These are phyloP conservation scores for Microcyclospora tardicrescens DNA, from an alignment of 2,329 filamentous ascomycete genomes.

Conservation along the genomic window DNA sequence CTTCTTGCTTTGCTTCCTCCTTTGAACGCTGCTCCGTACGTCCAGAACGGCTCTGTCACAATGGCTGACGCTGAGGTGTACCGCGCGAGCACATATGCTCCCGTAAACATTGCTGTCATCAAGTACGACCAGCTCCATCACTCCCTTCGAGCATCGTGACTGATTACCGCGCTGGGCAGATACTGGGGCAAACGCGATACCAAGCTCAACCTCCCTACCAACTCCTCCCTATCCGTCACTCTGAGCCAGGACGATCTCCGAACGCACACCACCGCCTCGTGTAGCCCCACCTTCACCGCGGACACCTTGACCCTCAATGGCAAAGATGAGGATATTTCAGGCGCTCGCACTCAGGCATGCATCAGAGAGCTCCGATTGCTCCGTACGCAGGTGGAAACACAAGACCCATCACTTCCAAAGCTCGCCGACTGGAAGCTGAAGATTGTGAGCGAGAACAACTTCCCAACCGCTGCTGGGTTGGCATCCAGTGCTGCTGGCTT, in stretches of 20 bases:
- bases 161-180: constrained; percentile 24
- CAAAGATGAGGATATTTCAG: constrained; percentile 68
- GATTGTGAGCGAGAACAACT: constrained; percentile 95
- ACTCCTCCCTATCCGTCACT: constrained; percentile 93
- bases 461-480: constrained; percentile 90
- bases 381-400: constrained; percentile 60
- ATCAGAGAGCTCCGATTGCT: constrained; percentile 72
- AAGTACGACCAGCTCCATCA: constrained; percentile 45
- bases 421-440: constrained; percentile 65
- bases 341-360: constrained; percentile 86
- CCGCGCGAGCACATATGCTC: constrained; percentile 88
- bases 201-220: constrained; percentile 65
- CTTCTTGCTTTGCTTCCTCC: too few species aligned
- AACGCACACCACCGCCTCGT: constrained; percentile 90
- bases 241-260: constrained; percentile 87
- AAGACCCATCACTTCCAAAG: constrained; percentile 63
- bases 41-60: constrained; percentile 2
- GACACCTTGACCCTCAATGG: constrained; percentile 77
- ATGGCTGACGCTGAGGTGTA: constrained; percentile 48
- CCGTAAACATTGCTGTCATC: constrained; percentile 96
- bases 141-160: constrained; percentile 1
- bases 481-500: constrained; percentile 53
- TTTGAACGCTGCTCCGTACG: neutral
- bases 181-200: constrained; percentile 97
- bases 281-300: constrained; percentile 56